Evolutionary conservation across 78 protist genomes (phyloP), one percentile per base, ranked within the genome.

Genomic region (Cavenderia fasciculata): DNA sequence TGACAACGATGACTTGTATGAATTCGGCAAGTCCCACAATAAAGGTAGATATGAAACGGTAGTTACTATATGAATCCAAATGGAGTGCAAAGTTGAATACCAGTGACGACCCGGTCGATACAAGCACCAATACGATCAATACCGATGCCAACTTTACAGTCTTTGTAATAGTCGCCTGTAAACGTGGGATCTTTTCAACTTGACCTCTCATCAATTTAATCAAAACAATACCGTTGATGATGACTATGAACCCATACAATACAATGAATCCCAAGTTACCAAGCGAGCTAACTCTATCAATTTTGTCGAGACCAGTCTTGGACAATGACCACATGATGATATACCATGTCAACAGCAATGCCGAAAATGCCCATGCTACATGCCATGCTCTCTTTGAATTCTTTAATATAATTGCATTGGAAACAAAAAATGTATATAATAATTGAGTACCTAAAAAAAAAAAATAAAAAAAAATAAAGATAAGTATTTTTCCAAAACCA

Each of bases 361-460:
- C 3, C 2, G 61, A 38, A 23, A 79, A 21, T 14, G 31, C 68
- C 75, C 76, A 66, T 41, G 88, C 76, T 23, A 68, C 18, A 29
- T 65, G 52, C 88, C 88, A 79, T 5, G 88, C 71, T 27, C 59
- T 66, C 21, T 62, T 79, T 1, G 71, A 40, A 54, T 79, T 79
- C 18, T 34, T 38, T 36, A 79, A 40, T 34, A 52, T 70, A 14
- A 79, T 65, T 41, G 54, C 54, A 47, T 62, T 52, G 7, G 74
- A 63, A n/a, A 70, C 41, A 66, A 79, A 79, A 51, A 79, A 79
- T 18, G 88, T 79, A 41, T 79, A 79, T 8, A 79, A 52, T 27
- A 79, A 41, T 44, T 59, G 56, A 8, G 74, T 43, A n/a, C n/a
- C n/a, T n/a, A n/a, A n/a, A n/a, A n/a, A n/a, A n/a, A n/a, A n/a